Percentiles rank a stretch among this genome's conserved stretches.
Evolutionary conservation across 805 yeast species (phyloP).

Genomic region (Ogataea salicorniae): DNA sequence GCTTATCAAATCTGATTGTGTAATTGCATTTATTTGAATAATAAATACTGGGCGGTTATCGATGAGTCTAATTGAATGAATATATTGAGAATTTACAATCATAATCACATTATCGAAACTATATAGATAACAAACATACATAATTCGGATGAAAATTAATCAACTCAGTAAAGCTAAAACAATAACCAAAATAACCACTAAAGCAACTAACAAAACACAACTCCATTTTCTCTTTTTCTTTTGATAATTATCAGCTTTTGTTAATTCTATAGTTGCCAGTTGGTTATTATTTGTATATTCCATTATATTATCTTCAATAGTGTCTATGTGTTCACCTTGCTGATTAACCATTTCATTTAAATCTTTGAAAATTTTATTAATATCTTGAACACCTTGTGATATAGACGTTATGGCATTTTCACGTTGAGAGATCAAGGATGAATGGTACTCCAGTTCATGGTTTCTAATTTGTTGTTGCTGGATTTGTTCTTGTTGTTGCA

Average conservation of each 20-base stretch:
- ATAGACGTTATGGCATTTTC: conserved; percentile 67
- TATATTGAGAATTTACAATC: no score
- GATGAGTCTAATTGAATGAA: no score
- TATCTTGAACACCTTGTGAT: conserved; percentile 75
- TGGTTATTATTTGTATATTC: conserved; percentile 60
- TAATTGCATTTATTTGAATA: no score
- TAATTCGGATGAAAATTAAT: background rate
- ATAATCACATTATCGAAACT: no score
- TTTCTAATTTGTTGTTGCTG: conserved; percentile 26
- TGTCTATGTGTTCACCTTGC: conserved; percentile 81
- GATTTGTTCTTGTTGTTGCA: conserved; percentile 20
- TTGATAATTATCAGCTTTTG: conserved; percentile 73
- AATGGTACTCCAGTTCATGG: conserved; percentile 53
- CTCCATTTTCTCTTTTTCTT: conserved; percentile 66
- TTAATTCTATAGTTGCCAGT: conserved; percentile 64
- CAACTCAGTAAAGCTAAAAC: conserved; percentile 50
- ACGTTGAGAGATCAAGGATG: conserved; percentile 63
- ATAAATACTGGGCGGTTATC: no score
- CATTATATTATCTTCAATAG: conserved; percentile 74
- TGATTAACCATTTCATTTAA: conserved; percentile 71
- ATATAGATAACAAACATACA: no score
- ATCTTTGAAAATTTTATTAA: conserved; percentile 80
- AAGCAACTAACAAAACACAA: conserved; percentile 54
- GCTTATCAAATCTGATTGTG: no score
- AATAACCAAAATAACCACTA: conserved; percentile 54